Evolutionary conservation across 2,329 filamentous ascomycete genomes (phyloP), one percentile per base, ranked within the genome.

Genomic region (Penicillium concentricum): DNA sequence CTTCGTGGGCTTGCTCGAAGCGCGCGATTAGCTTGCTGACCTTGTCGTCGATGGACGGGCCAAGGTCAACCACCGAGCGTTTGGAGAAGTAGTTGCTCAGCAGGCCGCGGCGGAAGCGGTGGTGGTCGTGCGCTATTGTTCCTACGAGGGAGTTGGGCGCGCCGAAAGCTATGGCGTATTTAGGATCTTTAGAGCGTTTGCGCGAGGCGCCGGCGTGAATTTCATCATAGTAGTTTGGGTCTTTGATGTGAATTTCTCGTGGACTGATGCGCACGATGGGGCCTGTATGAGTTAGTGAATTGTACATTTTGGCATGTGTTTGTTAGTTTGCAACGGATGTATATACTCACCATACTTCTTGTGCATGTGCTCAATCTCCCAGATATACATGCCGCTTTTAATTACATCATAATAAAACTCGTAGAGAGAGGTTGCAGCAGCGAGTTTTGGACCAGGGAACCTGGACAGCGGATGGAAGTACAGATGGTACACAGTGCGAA

Each of bases 41-140:
- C 39, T 70, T 77, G 10, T 69, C 61, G 10, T 68, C 63, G 22
- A 81, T 72, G 5, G 76, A 64, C 0, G 72, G 71, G n/a, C 76
- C 72, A 1, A 79, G 67, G 6, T 57, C 57, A 4, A 62, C 61
- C 20, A 79, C 71, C 8, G 73, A 73, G 3, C 70, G 70, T 34
- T 70, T 73, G 12, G 78, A 79, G 64, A 81, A 81, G 69, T 78
- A 81, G 2, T 72, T 73, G 47, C 71, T 77, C 43, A 80, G 54
- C 3, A 75, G 71, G 15, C 61, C 69, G 37, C 78, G 74, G 8
- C 79, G 73, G 22, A 72, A 65, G 4, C 76, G 73, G 60, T 81
- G 79, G 24, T 72, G 66, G 28, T 78, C 72, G 53, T 78, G 75
- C 30, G 69, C 62, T 32, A 73, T 65, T 1, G 77, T 79, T 18